These are phyloP conservation scores for Mixia osmundae DNA, from an alignment of 1,284 basidiomycete genomes.

Conservation along the genomic window DNA sequence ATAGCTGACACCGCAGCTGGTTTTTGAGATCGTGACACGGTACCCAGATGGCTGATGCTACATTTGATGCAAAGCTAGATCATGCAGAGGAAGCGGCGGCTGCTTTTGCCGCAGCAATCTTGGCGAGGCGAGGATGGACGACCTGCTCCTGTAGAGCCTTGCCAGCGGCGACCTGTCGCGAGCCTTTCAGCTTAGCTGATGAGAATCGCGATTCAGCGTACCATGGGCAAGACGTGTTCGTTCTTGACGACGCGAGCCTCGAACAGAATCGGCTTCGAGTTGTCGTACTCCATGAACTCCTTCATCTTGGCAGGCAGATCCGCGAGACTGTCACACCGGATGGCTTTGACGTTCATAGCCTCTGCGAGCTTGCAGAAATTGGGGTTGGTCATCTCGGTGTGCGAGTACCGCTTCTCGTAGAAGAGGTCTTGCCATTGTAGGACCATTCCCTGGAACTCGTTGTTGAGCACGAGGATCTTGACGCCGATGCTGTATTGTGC, in stretches of 20 bases:
- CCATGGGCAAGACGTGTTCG: constrained; percentile 92
- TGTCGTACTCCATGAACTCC: constrained; percentile 90
- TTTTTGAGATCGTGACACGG: too few relatives aligned
- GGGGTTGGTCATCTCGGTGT: constrained; percentile 23
- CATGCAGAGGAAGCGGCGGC: too few relatives aligned
- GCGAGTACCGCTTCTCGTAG: constrained; percentile 75
- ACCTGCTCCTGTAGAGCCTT: constrained; percentile 77
- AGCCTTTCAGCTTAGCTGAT: constrained; percentile 6
- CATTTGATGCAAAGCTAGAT: too few relatives aligned
- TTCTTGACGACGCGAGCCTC: constrained; percentile 67
- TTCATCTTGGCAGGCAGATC: constrained; percentile 90
- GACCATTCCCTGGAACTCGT: constrained; percentile 96
- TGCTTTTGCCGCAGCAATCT: too few relatives aligned
- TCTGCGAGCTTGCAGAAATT: constrained; percentile 37
- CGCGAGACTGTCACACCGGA: constrained; percentile 42
- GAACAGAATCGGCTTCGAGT: constrained; percentile 60
- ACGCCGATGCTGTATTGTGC: constrained; percentile 78
- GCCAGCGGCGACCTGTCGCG: constrained; percentile 48
- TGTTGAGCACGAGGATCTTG: constrained; percentile 69
- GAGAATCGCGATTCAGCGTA: constrained; percentile 17
- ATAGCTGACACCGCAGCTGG: too few relatives aligned
- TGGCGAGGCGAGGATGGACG: constrained; percentile 15
- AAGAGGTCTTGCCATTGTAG: constrained; percentile 95
- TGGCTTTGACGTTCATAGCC: constrained; percentile 75
- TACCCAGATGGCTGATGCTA: too few relatives aligned